Percentiles rank a stretch among this genome's conserved stretches.
Evolutionary conservation across 768 basidiomycete species (phyloP).

Genomic region (Goffeauzyma gilvescens): DNA sequence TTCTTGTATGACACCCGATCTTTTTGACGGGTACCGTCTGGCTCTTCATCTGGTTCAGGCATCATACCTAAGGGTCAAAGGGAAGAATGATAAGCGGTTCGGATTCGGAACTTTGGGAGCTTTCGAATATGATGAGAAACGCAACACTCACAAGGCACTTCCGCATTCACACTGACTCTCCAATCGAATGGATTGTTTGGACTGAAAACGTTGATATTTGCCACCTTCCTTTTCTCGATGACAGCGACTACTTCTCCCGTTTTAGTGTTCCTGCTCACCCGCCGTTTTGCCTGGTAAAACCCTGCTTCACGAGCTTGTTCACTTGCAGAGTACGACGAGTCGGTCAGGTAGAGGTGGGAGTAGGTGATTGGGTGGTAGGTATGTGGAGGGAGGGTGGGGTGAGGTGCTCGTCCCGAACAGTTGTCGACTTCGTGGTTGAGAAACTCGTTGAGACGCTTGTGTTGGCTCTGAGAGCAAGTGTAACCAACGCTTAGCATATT

Average conservation of each 20-base stretch:
- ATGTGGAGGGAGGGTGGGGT: conserved; percentile 33
- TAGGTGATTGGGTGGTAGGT: conserved; percentile 47
- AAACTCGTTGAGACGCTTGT: conserved; percentile 64
- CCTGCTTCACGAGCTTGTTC: conserved; percentile 31
- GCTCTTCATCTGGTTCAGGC: conserved; percentile 10
- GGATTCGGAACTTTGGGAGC: neutral
- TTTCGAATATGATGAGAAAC: too few species aligned
- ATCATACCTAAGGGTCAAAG: conserved; percentile 14
- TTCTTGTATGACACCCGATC: conserved; percentile 84
- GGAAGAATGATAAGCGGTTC: neutral
- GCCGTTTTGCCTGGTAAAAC: conserved; percentile 41
- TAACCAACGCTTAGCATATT: neutral
- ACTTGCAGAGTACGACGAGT: conserved; percentile 46
- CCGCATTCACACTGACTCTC: conserved; percentile 80
- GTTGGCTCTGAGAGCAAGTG: conserved; percentile 46
- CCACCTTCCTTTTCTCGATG: conserved; percentile 63
- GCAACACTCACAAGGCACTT: conserved; percentile 67
- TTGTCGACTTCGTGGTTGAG: conserved; percentile 50
- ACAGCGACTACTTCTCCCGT: conserved; percentile 48
- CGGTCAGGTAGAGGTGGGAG: conserved; percentile 55
- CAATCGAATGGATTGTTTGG: conserved; percentile 74
- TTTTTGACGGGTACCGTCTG: conserved; percentile 40
- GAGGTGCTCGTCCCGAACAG: conserved; percentile 1
- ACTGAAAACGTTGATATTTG: conserved; percentile 67
- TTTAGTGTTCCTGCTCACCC: conserved; percentile 68